Evolutionary conservation across 2,329 filamentous ascomycete species (phyloP).

Genomic region (Fusarium chlamydosporum): DNA sequence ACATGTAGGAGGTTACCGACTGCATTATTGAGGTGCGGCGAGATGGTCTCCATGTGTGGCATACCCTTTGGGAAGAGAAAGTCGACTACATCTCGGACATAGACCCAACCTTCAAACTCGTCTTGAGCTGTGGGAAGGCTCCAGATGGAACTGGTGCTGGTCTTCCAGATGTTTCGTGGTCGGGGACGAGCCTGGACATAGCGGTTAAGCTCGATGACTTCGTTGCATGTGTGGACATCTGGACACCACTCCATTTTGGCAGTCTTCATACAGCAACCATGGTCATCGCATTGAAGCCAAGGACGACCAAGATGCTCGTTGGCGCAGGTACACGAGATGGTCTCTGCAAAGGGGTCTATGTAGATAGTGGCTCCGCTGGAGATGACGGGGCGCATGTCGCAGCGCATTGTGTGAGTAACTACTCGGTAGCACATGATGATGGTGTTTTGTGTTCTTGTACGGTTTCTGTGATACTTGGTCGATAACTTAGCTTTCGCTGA

Average conservation of each 20-base stretch:
- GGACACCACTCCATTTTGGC: slow-evolving; percentile 38
- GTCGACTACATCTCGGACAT: slow-evolving; percentile 1
- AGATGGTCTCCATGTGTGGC: slow-evolving; percentile 2
- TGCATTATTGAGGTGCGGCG: neutral
- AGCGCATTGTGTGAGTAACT: slow-evolving; percentile 49
- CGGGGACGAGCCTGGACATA: slow-evolving; percentile 36
- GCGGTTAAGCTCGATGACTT: slow-evolving; percentile 28
- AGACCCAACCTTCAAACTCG: neutral
- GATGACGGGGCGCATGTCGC: slow-evolving; percentile 51
- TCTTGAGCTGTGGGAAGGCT: neutral
- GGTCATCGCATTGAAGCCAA: slow-evolving; percentile 43
- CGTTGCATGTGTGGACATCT: slow-evolving; percentile 17
- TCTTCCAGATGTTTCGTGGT: slow-evolving; percentile 16
- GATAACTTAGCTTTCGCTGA: neutral
- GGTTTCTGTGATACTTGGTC: neutral
- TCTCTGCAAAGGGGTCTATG: slow-evolving; percentile 46
- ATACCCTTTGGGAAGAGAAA: slow-evolving; percentile 17
- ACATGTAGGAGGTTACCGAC: slow-evolving; percentile 15
- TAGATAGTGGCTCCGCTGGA: slow-evolving; percentile 43
- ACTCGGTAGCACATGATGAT: slow-evolving; percentile 48
- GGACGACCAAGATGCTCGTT: slow-evolving; percentile 3
- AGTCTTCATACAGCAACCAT: slow-evolving; percentile 50
- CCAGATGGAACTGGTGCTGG: neutral
- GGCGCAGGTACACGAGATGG: slow-evolving; percentile 43
- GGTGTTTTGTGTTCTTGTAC: neutral